A percentile compares a stretch with the other conserved stretches of the same genome.
These are phyloP conservation scores for Rhynchosporium graminicola DNA, from an alignment of 2,329 filamentous ascomycete genomes.

Conservation along the genomic window DNA sequence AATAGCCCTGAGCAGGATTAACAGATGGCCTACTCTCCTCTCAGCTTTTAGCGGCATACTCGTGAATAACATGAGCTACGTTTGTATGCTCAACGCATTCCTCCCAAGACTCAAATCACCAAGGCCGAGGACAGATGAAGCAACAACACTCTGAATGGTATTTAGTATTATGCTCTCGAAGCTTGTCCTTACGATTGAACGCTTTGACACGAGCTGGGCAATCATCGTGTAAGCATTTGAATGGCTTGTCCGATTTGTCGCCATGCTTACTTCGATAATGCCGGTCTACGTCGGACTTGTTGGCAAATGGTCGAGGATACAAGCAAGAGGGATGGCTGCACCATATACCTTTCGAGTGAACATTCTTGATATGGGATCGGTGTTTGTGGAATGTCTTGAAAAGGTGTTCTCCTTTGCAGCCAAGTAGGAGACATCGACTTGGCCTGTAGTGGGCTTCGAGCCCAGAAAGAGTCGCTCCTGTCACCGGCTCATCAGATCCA, in stretches of 20 bases:
- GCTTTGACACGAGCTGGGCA: constrained; percentile 11
- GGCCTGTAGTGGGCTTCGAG: constrained; percentile 7
- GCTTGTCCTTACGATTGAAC: constrained; percentile 17
- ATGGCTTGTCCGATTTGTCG: constrained; percentile 3
- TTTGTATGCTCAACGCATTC: constrained; percentile 11
- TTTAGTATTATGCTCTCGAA: constrained; percentile 9
- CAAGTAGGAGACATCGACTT: background rate
- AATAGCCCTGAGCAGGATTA: too few relatives aligned
- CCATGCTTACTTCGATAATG: constrained; percentile 7
- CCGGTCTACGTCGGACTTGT: constrained; percentile 2
- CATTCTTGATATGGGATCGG: constrained; percentile 15
- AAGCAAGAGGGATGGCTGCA: constrained; percentile 4
- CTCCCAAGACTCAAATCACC: constrained; percentile 8
- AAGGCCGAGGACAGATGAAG: constrained; percentile 8
- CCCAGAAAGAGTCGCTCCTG: background rate
- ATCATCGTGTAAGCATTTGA: constrained; percentile 1
- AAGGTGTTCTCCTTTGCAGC: constrained; percentile 7
- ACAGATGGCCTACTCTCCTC: background rate
- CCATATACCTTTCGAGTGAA: constrained; percentile 5
- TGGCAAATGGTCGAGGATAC: constrained; percentile 11
- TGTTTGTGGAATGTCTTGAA: constrained; percentile 1
- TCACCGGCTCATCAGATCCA: background rate
- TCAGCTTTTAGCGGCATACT: background rate
- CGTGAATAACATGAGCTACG: background rate
- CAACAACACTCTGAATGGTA: constrained; percentile 5